These are phyloP conservation scores for Hyaloperonospora brassicae DNA, from an alignment of 352 stramenopile species.

Conservation along the genomic window DNA sequence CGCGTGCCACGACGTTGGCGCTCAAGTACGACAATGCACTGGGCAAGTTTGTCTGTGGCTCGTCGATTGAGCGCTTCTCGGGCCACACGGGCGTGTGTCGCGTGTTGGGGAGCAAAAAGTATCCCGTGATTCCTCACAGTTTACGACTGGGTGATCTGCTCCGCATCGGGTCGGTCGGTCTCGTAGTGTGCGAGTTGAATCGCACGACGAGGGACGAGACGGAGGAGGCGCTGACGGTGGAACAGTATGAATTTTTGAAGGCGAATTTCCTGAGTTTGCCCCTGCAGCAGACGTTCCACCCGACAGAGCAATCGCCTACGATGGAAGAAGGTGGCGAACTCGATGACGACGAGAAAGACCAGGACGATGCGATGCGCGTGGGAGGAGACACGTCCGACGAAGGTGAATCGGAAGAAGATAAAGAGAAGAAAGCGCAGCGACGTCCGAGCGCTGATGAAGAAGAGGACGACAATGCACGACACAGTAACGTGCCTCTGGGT, in stretches of 20 bases:
- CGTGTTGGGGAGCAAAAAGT: slow-evolving; percentile 85
- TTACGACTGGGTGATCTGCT: slow-evolving; percentile 80
- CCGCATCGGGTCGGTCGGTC: slow-evolving; percentile 83
- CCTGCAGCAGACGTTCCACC: slow-evolving; percentile 76
- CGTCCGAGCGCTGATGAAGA: slow-evolving; percentile 12
- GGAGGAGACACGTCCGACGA: slow-evolving; percentile 68
- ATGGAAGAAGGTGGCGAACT: slow-evolving; percentile 33
- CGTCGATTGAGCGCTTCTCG: slow-evolving; percentile 86
- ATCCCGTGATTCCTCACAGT: slow-evolving; percentile 64
- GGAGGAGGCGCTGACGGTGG: slow-evolving; percentile 66
- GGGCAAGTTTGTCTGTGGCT: slow-evolving; percentile 75
- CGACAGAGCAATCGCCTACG: slow-evolving; percentile 29
- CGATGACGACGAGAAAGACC: slow-evolving; percentile 26
- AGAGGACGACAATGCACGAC: slow-evolving; percentile 8
- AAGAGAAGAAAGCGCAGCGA: slow-evolving; percentile 38
- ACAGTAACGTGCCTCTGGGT: slow-evolving; percentile 31
- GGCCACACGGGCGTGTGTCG: slow-evolving; percentile 87
- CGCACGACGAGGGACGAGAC: slow-evolving; percentile 55
- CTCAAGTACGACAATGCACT: slow-evolving; percentile 60
- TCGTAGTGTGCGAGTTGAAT: slow-evolving; percentile 89
- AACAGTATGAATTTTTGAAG: slow-evolving; percentile 84
- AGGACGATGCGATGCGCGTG: slow-evolving; percentile 18
- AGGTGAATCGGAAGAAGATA: slow-evolving; percentile 72
- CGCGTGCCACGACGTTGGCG: slow-evolving; percentile 63
- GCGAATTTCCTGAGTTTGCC: slow-evolving; percentile 82